Base-by-base conservation (phyloP, 2,329 filamentous ascomycete genomes). In the Penicillium sp. region DNA sequence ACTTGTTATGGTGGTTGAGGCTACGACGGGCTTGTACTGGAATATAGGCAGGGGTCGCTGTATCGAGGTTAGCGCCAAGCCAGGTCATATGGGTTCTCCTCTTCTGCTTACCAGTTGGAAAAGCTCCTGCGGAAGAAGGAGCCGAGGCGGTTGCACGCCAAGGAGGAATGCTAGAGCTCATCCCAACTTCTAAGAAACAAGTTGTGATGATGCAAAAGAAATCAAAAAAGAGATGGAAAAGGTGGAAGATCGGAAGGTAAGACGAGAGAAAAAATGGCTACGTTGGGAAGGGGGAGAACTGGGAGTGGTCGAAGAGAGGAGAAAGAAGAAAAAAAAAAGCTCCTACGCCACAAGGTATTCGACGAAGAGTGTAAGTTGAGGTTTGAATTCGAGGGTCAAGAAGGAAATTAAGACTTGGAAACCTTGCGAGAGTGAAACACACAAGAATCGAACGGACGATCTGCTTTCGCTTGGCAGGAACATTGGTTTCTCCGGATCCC, bases 11-110 rank as follows among this genome's bases (percentile, higher is more conserved):
- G 65, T 81, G 75, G 69, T 78, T 76, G 71, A 87, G 84, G 64
- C 78, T 82, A 74, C 85, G 84, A 65, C 85, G 84, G 68, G 86
- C 84, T 74, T 83, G 80, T 61, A 88, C 85, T 62, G 84, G 77
- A 58, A 83, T 86, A 67, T 83, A 88, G 58, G 85, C 84, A 67
- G 83, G 81, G 62, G 79, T 78, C 75, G 68, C 64, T 76, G 46
- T 24, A 16, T 10, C 16, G 35, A 22, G 26, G 52, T 72, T 55
- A 71, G 64, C 44, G 46, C 21, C n/a, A 29, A 31, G 45, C 37
- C 24, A 37, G 52, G 26, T 33, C 19, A 33, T 45, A 11, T 14
- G 24, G 56, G 27, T 47, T n/a, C 29, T 39, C 16, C 5, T 37
- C 27, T 44, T 31, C 51, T 33, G 43, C 73, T 67, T 66, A 77